Evolutionary conservation across 2,329 filamentous ascomycete species (phyloP), one percentile per base, ranked within the genome.

Genomic region (Phialophora macrospora): DNA sequence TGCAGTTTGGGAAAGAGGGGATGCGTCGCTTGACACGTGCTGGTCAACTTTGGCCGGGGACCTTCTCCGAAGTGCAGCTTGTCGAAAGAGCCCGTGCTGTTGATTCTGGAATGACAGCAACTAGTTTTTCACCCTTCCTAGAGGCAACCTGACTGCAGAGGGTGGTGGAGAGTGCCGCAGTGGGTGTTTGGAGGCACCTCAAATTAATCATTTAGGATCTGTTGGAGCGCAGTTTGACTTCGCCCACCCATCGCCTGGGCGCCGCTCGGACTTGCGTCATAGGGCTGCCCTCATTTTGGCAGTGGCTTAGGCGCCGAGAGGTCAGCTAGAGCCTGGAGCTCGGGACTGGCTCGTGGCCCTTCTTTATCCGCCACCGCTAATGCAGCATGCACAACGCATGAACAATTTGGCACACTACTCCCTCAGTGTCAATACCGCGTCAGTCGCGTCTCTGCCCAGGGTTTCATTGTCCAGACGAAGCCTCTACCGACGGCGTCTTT

Each of bases 21-120:
- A 64, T 60, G 58, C 51, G 12, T 46, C 28, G 12, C 38, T 59
- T 62, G 61, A 64, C 65, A 67, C 65, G 65, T 67, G 65, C 65
- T 55, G 57, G 38, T 44, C 17, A 22, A 38, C 24, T 38, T 6
- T 28, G 22, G 55, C 14, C 41, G 49, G 49, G 48, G 14, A 20
- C 11, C 7, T 26, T 9, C 48, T 28, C n/a, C 20, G n/a, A 24
- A 24, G 48, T 22, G 24, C 48, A 22, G 48, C 38, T 44, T n/a
- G 38, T 44, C 17, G 38, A 44, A 5, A 7, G 38, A n/a, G 38
- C 7, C 17, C n/a, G 38, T 44, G 17, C 17, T 44, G 38, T 7
- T 44, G 38, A 44, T 44, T 44, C 38, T 44, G 38, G 17, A 20
- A n/a, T 7, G 38, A 20, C 17, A 7, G 38, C 17, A 6, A 44